Evolutionary conservation across 2,329 filamentous ascomycete genomes (phyloP), one percentile per base, ranked within the genome.

Genomic region (Phaeophleospora eucalypticola): DNA sequence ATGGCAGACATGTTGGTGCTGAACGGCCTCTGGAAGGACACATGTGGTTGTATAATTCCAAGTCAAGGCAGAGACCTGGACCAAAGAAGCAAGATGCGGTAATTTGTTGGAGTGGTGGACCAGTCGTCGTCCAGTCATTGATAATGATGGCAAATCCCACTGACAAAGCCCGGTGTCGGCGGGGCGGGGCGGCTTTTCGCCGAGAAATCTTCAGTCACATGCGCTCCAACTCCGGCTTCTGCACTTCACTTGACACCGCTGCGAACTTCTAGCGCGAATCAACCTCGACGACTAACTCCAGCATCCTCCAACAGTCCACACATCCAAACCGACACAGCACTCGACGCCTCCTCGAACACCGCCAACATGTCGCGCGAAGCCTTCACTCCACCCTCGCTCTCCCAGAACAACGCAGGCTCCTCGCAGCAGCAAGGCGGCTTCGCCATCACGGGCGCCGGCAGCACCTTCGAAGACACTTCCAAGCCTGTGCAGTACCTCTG

Each of bases 1-100:
- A 98, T 98, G 53, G 93, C 93, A 66, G 89, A 95, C 93, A 98
- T 98, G 40, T 24, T 49, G 19, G 20, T n/a, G n/a, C n/a, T n/a
- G n/a, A 9, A 39, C 7, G 15, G 34, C 60, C 59, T 61, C 58
- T 37, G 33, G 53, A 55, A 35, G 58, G 57, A 62, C 58, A 64
- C 61, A 64, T 63, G 44, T 46, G 54, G 29, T 43, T 29, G 24
- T 29, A 29, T 7, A 12, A 40, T 33, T 12, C 20, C 6, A 40
- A 32, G 20, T 20, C 34, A 32, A 29, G 45, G 18, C 16, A 24
- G 20, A 39, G 37, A 10, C 9, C 8, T 14, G 21, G 37, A 39
- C n/a, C 21, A 19, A 19, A 36, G 41, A 35, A 36, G 35, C 7
- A 41, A 33, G 14, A 39, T 32, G 34, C 17, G 39, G 36, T 43